Conservation (phyloP, 1,284 basidiomycete species). For the Phylloboletellus chloephorus region DNA sequence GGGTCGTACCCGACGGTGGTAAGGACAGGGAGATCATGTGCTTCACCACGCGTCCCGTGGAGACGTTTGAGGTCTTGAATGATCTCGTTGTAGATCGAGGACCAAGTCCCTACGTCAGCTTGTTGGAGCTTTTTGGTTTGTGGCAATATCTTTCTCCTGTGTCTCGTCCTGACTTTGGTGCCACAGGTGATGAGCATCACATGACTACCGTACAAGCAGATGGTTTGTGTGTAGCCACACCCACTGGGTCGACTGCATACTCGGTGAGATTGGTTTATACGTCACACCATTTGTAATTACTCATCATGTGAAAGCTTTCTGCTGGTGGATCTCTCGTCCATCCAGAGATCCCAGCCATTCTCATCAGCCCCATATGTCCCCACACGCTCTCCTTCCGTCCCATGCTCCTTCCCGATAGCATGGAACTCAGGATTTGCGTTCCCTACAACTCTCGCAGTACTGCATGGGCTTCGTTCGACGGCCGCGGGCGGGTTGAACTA, state of each 20-base stretch:
- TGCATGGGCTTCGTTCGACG: slow-evolving; percentile 99
- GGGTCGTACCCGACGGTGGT: slow-evolving; percentile 37
- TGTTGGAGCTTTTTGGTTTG: slow-evolving; percentile 94
- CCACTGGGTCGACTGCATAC: slow-evolving; percentile 97
- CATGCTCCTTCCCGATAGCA: slow-evolving; percentile 96
- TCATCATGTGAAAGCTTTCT: slow-evolving; percentile 62
- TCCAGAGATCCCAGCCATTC: slow-evolving; percentile 93
- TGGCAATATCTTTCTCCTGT: slow-evolving; percentile 11
- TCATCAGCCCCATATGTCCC: slow-evolving; percentile 97
- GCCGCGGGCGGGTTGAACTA: slow-evolving; percentile 91
- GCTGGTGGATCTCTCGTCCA: slow-evolving; percentile 97
- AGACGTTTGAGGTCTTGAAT: slow-evolving; percentile 97
- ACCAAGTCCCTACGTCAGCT: slow-evolving; percentile 95
- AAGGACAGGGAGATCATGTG: slow-evolving; percentile 98
- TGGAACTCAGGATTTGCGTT: slow-evolving; percentile 97
- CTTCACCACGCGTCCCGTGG: slow-evolving; percentile 90
- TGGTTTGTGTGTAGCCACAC: slow-evolving; percentile 92
- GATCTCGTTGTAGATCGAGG: slow-evolving; percentile 98
- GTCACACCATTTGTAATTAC: background rate
- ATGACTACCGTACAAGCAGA: slow-evolving; percentile 99
- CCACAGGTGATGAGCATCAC: slow-evolving; percentile 92
- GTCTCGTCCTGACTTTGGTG: slow-evolving; percentile 8
- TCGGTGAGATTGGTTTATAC: slow-evolving; percentile 51
- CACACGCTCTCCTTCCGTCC: slow-evolving; percentile 98
- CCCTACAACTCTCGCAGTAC: slow-evolving; percentile 98